Conservation (phyloP, 1,139 yeast species). For the Magnusiomyces ingens region DNA sequence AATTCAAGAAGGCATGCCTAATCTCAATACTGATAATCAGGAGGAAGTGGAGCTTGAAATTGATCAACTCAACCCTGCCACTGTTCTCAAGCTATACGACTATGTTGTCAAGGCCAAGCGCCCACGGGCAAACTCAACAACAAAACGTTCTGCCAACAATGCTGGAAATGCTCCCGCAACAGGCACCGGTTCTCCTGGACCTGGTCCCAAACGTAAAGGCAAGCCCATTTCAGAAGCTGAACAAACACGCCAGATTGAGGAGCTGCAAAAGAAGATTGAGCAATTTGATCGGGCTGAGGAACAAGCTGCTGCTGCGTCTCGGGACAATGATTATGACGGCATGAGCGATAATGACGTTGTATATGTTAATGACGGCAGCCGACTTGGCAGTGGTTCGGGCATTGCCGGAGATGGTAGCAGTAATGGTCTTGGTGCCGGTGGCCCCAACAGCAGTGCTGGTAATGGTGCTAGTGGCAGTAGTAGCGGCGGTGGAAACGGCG, state of each 20-base stretch:
- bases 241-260: constrained; percentile 73
- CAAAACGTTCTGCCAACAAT: constrained; percentile 29
- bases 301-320: constrained; percentile 15
- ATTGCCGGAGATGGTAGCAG: no score
- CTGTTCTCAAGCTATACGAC: constrained; percentile 77
- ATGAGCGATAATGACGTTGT: constrained; percentile 3
- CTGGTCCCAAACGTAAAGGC: constrained; percentile 52
- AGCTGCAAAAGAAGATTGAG: constrained; percentile 73
- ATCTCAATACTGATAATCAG: constrained; percentile 57
- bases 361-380: constrained; percentile 6
- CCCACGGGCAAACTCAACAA: constrained; percentile 5
- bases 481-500: no score
- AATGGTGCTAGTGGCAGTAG: constrained; percentile 40
- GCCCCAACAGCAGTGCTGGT: constrained; percentile 4
- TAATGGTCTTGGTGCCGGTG: no score
- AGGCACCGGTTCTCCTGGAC: constrained; percentile 62
- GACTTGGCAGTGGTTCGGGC: no score
- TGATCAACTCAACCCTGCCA: constrained; percentile 83
- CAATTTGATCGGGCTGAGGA: constrained; percentile 50
- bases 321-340: no score
- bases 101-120: constrained; percentile 56
- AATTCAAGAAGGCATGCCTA: constrained; percentile 82
- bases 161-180: constrained; percentile 16
- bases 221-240: constrained; percentile 58
- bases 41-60: constrained; percentile 94